Percentiles rank a stretch among this genome's conserved stretches.
Evolutionary conservation across 257 asterid species (phyloP).

Genomic region (Cordia subcordata): DNA sequence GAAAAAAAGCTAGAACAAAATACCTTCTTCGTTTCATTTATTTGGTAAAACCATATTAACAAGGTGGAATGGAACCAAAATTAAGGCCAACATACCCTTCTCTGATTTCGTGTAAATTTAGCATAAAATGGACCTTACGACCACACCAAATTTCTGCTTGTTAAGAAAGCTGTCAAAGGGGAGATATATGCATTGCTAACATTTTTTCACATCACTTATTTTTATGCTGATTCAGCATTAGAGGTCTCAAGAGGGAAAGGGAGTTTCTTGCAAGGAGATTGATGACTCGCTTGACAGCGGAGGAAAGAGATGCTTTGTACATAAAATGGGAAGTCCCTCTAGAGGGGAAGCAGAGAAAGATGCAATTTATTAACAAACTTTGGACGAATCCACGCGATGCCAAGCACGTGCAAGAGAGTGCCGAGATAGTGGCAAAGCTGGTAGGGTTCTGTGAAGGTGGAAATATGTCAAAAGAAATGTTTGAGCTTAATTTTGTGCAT

Average conservation of each 20-base stretch:
- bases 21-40: no score
- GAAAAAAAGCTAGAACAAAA: no score
- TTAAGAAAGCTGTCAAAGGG: background rate
- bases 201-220: background rate
- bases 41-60: no score
- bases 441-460: conserved; percentile 80
- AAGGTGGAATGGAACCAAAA: no score
- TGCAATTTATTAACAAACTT: conserved; percentile 76
- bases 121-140: no score
- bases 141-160: no score
- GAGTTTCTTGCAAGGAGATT: conserved; percentile 85
- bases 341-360: conserved; percentile 76
- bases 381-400: conserved; percentile 75
- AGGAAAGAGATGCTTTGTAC: conserved; percentile 77
- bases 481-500: conserved; percentile 78
- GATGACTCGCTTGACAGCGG: conserved; percentile 61
- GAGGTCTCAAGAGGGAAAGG: conserved; percentile 74
- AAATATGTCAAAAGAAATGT: conserved; percentile 82
- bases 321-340: conserved; percentile 84
- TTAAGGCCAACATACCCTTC: no score
- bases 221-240: conserved; percentile 39
- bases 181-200: background rate
- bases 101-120: no score
- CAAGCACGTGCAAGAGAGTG: conserved; percentile 71
- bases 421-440: conserved; percentile 83